Evolutionary conservation across 768 basidiomycete genomes (phyloP), one percentile per base, ranked within the genome.

Genomic region (Russula vinacea): DNA sequence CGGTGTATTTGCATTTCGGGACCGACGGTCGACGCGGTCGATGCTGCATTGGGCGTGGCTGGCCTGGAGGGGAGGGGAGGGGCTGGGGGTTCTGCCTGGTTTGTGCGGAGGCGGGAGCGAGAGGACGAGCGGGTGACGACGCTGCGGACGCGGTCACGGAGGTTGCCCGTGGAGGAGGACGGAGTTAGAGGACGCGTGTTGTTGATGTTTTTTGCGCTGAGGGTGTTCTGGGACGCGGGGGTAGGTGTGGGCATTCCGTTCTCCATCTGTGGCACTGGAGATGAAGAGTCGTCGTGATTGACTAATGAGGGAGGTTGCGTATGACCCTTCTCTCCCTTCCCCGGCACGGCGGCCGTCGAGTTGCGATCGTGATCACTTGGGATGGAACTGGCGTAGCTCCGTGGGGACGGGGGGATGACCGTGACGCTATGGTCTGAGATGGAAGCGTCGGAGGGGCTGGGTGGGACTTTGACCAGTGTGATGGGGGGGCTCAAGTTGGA

Each of bases 321-420:
- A 60, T 66, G 61, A 24, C 68, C 65, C 61, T 58, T 54, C 24
- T 55, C 60, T 24, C 26, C 17, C 45, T 55, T 54, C 6, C 2
- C 22, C 14, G 62, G 16, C 52, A 37, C 56, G 40, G 35, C n/a
- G 52, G 32, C 9, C 22, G 50, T 44, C n/a, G 58, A 57, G 45
- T 68, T 59, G 49, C 45, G 54, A 44, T 68, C 61, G 49, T 45
- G 51, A 50, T 69, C 67, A 53, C 58, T 58, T 61, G 61, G 70
- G 59, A 69, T 35, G 24, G 71, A 70, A 40, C 63, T 60, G 22
- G 60, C 33, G 50, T 66, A 62, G 17, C 64, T 71, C 6, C 65
- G 70, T 2, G 75, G 75, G 7, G 75, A 75, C 0, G 74, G 74
- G 6, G 74, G 75, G 22, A 75, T 71, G 47, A 75, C 68, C 2